Percentiles rank a stretch among this genome's conserved stretches.
Evolutionary conservation across 345 rosid genomes (phyloP).

Genomic region (Populus tremula): DNA sequence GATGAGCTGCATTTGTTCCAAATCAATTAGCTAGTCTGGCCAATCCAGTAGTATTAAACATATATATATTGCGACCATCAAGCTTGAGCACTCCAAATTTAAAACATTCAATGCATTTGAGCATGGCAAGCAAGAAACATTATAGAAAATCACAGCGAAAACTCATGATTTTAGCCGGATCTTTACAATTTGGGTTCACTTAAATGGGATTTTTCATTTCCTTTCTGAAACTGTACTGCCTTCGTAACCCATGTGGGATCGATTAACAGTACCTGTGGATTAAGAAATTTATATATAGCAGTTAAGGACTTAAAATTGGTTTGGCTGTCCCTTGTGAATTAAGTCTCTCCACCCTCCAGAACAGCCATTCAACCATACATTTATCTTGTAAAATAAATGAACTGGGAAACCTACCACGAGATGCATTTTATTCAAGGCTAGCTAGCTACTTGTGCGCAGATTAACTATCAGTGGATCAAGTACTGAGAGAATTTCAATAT

Average conservation of each 20-base stretch:
- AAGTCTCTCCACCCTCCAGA: no score
- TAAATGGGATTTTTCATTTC: no score
- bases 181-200: no score
- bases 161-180: no score
- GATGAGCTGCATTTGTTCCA: constrained; percentile 26
- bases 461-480: neutral
- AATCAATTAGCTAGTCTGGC: neutral
- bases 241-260: no score
- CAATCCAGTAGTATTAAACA: neutral
- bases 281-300: no score
- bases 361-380: no score
- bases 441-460: neutral
- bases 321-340: no score
- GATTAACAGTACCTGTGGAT: no score
- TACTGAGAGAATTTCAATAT: neutral
- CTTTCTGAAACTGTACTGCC: no score
- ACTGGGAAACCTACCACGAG: neutral
- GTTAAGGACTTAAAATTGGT: no score
- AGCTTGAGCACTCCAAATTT: neutral
- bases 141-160: no score
- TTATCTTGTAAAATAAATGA: neutral
- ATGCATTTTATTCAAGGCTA: neutral
- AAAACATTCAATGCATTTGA: neutral
- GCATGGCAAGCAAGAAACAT: neutral
- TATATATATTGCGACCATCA: neutral